Evolutionary conservation across 176 grass and related monocot genomes (phyloP).

Genomic region (Musa itinerans): DNA sequence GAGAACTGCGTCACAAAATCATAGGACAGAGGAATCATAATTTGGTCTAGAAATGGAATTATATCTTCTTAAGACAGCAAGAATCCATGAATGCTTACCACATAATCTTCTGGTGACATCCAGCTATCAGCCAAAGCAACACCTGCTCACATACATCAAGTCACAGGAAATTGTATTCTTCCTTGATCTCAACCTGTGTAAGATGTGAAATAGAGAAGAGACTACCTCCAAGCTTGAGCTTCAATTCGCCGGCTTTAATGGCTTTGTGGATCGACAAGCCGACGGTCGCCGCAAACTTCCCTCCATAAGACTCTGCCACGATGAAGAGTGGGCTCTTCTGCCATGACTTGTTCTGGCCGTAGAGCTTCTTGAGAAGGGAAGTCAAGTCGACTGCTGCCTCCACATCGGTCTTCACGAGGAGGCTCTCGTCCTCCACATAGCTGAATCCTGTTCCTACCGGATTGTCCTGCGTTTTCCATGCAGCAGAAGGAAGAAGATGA

Average conservation of each 20-base stretch:
- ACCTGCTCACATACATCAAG: conserved; percentile 17
- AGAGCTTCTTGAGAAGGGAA: conserved; percentile 40
- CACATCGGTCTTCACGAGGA: conserved; percentile 53
- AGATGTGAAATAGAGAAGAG: not conserved
- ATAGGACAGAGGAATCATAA: too few relatives aligned
- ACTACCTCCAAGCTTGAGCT: conserved; percentile 54
- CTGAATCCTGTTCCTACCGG: conserved; percentile 80
- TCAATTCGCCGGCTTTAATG: conserved; percentile 39
- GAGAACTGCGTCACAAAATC: conserved; percentile 32
- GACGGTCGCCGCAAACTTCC: conserved; percentile 59
- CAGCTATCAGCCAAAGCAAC: conserved; percentile 70
- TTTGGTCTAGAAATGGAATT: too few relatives aligned
- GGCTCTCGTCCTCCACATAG: conserved; percentile 57
- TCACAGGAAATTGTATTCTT: not conserved
- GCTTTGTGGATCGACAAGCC: conserved; percentile 42
- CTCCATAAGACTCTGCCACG: conserved; percentile 73
- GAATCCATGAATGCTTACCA: conserved; percentile 24
- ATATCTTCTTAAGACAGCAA: too few relatives aligned
- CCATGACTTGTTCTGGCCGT: conserved; percentile 25
- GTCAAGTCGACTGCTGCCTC: conserved; percentile 43
- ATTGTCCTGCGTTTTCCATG: conserved; percentile 51
- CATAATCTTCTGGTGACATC: conserved; percentile 74
- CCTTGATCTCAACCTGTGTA: not conserved
- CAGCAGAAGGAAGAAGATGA: not conserved
- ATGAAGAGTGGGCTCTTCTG: conserved; percentile 57